Conservation (phyloP, 495 filamentous ascomycete species). For the Penicillium angulare region DNA sequence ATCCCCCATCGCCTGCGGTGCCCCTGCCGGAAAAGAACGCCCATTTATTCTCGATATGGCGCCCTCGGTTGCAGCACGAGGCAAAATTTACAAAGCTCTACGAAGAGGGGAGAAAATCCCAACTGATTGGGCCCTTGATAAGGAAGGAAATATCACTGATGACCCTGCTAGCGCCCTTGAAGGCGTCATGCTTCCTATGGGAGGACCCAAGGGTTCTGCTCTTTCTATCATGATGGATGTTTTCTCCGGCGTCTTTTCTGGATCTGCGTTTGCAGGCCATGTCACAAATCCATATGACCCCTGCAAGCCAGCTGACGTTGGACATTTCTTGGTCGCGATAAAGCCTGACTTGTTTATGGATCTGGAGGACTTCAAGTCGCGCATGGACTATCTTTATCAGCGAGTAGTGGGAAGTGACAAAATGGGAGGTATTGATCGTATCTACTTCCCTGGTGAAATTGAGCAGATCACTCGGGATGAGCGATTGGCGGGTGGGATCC, state of each 20-base stretch:
- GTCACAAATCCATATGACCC: conserved; percentile 28
- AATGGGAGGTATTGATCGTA: background rate
- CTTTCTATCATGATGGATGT: conserved; percentile 36
- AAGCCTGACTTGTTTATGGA: conserved; percentile 28
- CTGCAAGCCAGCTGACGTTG: conserved; percentile 21
- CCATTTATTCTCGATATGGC: conserved; percentile 20
- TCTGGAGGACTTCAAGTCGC: conserved; percentile 18
- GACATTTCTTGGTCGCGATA: conserved; percentile 31
- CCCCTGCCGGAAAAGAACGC: conserved; percentile 3
- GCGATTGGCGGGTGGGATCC: background rate
- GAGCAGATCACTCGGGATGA: background rate
- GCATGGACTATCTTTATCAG: conserved; percentile 19
- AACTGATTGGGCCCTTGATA: conserved; percentile 28
- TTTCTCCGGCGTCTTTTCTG: conserved; percentile 25
- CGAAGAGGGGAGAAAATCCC: conserved; percentile 30
- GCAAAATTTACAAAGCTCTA: conserved; percentile 29
- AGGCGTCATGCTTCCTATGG: conserved; percentile 28
- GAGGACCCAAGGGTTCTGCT: conserved; percentile 30
- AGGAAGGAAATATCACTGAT: conserved; percentile 22
- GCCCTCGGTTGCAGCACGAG: conserved; percentile 15
- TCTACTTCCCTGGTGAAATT: conserved; percentile 1
- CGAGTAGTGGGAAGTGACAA: conserved; percentile 1
- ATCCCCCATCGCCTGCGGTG: conserved; percentile 23
- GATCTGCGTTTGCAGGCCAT: conserved; percentile 28
- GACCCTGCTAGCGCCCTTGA: conserved; percentile 24